Evolutionary conservation across 768 basidiomycete genomes (phyloP).

Genomic region (Trametes coccinea): DNA sequence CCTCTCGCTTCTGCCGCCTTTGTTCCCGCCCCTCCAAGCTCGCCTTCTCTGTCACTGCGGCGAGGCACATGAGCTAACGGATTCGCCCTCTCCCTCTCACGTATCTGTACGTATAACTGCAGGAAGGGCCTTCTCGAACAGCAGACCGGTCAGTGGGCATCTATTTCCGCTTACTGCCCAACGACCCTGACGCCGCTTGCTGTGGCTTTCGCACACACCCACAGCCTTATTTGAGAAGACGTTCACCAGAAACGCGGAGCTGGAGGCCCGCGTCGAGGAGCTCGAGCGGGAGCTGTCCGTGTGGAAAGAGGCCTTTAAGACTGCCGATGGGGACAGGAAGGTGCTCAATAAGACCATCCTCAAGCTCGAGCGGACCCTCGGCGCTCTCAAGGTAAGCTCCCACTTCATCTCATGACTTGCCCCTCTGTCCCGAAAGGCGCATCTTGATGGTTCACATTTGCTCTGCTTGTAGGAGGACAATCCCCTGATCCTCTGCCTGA

Average conservation of each 20-base stretch:
- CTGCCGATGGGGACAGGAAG: slow-evolving; percentile 37
- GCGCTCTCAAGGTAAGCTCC: slow-evolving; percentile 31
- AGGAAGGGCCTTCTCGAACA: slow-evolving; percentile 38
- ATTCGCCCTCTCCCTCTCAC: not conserved
- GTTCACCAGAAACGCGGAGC: slow-evolving; percentile 32
- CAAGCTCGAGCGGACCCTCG: slow-evolving; percentile 36
- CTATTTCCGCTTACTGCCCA: not conserved
- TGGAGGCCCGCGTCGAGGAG: slow-evolving; percentile 35
- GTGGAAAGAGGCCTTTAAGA: slow-evolving; percentile 41
- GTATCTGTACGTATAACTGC: not conserved
- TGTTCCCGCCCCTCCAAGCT: not conserved
- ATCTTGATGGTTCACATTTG: not conserved
- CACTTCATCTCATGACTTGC: not conserved
- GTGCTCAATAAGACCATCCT: slow-evolving; percentile 29
- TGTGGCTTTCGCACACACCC: not conserved
- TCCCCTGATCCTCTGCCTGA: slow-evolving; percentile 39
- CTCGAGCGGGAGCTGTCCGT: slow-evolving; percentile 42
- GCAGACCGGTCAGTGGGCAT: slow-evolving; percentile 33
- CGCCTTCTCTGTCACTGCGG: slow-evolving; percentile 2
- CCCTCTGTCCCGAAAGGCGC: too few relatives aligned
- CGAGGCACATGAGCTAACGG: slow-evolving; percentile 2
- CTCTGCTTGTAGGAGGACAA: slow-evolving; percentile 38
- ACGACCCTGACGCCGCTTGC: not conserved
- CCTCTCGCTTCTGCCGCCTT: not conserved
- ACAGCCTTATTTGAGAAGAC: slow-evolving; percentile 37